These are phyloP conservation scores for Ascochyta rabiei DNA, from an alignment of 2,329 filamentous ascomycete genomes.

Conservation along the genomic window DNA sequence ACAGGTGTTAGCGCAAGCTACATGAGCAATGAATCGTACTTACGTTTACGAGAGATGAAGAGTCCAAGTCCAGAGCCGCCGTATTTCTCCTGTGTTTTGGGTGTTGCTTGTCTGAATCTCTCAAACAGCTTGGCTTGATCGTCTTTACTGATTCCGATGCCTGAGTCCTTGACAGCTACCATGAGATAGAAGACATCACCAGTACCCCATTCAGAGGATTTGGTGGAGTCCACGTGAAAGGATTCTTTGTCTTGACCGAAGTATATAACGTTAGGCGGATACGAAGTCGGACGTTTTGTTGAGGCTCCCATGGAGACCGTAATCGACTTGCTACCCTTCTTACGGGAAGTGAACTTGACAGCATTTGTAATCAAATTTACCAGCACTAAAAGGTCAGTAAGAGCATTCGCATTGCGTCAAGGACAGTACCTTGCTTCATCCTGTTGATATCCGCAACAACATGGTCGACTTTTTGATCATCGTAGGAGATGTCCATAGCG, in stretches of 20 bases:
- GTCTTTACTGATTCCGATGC: slow-evolving; percentile 50
- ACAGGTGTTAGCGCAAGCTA: background rate
- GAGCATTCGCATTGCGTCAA: rapidly evolving
- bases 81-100: slow-evolving; percentile 51
- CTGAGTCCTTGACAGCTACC: slow-evolving; percentile 53
- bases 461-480: slow-evolving; percentile 46
- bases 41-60: slow-evolving; percentile 48
- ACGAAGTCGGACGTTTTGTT: slow-evolving; percentile 45
- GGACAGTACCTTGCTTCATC: slow-evolving; percentile 43
- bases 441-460: slow-evolving; percentile 47
- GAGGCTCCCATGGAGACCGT: slow-evolving; percentile 51
- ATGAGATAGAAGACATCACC: slow-evolving; percentile 51
- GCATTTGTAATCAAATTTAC: slow-evolving; percentile 54
- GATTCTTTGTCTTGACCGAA: slow-evolving; percentile 46
- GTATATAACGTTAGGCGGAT: slow-evolving; percentile 54
- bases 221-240: slow-evolving; percentile 51
- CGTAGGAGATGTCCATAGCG: slow-evolving; percentile 50
- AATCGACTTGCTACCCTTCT: slow-evolving; percentile 48
- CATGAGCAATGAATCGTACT: background rate
- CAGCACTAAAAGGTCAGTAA: slow-evolving; percentile 42
- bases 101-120: slow-evolving; percentile 50
- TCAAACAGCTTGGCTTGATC: slow-evolving; percentile 52
- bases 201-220: slow-evolving; percentile 49
- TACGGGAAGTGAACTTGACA: slow-evolving; percentile 54
- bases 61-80: slow-evolving; percentile 49